phyloP scores from a whole-genome alignment of 2,329 filamentous ascomycete species.

The Epichloe uncinata region DNA sequence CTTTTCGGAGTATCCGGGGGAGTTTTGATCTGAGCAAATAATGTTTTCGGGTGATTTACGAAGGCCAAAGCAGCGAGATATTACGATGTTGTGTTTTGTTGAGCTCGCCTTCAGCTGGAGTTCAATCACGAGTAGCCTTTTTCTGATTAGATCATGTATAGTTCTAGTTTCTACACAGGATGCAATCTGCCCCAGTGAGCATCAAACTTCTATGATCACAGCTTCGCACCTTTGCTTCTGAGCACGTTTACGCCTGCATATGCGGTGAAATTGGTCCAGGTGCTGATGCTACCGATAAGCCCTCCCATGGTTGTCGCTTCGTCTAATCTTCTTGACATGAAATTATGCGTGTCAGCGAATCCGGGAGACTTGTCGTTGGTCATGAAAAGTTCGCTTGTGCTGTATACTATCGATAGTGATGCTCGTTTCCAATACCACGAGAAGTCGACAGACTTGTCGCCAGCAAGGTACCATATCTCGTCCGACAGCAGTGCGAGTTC shows the following conservation, averaged over 20 bases:
- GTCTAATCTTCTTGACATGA: slow-evolving; percentile 61
- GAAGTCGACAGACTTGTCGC: slow-evolving; percentile 68
- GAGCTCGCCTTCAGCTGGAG: not conserved
- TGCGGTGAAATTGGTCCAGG: slow-evolving; percentile 75
- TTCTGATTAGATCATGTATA: not conserved
- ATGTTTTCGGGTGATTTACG: not conserved
- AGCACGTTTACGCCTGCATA: slow-evolving; percentile 67
- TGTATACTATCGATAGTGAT: slow-evolving; percentile 44
- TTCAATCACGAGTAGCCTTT: not conserved
- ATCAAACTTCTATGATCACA: slow-evolving; percentile 33
- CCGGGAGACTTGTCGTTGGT: slow-evolving; percentile 66
- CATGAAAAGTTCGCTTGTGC: slow-evolving; percentile 82
- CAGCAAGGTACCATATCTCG: slow-evolving; percentile 81
- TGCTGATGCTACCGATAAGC: slow-evolving; percentile 48
- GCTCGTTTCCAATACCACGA: slow-evolving; percentile 69
- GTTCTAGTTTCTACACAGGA: not conserved
- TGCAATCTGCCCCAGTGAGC: not conserved
- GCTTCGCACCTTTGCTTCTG: slow-evolving; percentile 73
- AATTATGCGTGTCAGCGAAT: slow-evolving; percentile 67
- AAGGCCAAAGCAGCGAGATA: not conserved
- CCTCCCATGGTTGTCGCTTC: slow-evolving; percentile 53
- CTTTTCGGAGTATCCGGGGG: not conserved
- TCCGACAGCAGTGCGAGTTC: slow-evolving; percentile 78
- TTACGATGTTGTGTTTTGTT: not conserved
- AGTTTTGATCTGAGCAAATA: not conserved